These are phyloP conservation scores for Phytophthora chlamydospora DNA, from an alignment of 352 stramenopile species.

Conservation along the genomic window DNA sequence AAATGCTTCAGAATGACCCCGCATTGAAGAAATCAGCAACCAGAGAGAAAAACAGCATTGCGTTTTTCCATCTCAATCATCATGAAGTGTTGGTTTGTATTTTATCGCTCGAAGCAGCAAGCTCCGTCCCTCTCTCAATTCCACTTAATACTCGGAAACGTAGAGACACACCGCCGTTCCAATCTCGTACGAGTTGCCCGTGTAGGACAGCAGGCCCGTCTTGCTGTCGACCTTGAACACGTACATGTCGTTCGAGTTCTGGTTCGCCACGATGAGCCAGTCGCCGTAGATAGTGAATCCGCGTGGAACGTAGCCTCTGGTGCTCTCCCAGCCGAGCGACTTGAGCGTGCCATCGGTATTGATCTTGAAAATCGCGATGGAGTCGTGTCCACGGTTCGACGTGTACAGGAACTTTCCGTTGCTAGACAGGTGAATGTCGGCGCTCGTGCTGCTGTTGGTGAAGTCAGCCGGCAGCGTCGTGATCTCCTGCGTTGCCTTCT, in stretches of 20 bases:
- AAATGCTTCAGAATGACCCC: no score
- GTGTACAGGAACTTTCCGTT: constrained; percentile 68
- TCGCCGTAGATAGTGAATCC: constrained; percentile 54
- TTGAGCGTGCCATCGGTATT: constrained; percentile 37
- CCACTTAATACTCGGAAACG: constrained; percentile 26
- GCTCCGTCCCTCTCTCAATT: no score
- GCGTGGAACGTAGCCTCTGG: constrained; percentile 50
- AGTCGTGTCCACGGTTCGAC: constrained; percentile 71
- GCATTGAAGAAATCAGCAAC: no score
- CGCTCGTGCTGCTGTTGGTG: constrained; percentile 32
- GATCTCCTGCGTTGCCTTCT: constrained; percentile 47
- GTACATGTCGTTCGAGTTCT: constrained; percentile 62
- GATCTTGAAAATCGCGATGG: constrained; percentile 64
- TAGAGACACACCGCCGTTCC: constrained; percentile 51
- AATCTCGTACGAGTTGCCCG: constrained; percentile 45
- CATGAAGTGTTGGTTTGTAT: no score
- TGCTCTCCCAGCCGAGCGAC: constrained; percentile 44
- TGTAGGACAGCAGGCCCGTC: constrained; percentile 51
- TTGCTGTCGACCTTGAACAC: constrained; percentile 54
- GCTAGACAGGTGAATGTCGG: constrained; percentile 61
- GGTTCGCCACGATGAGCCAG: constrained; percentile 67
- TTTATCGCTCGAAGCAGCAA: no score
- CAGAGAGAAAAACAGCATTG: no score
- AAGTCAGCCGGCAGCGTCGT: constrained; percentile 56
- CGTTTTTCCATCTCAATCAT: no score